Conservation (phyloP, 2,329 filamentous ascomycete species). For the Curvularia sp. region DNA sequence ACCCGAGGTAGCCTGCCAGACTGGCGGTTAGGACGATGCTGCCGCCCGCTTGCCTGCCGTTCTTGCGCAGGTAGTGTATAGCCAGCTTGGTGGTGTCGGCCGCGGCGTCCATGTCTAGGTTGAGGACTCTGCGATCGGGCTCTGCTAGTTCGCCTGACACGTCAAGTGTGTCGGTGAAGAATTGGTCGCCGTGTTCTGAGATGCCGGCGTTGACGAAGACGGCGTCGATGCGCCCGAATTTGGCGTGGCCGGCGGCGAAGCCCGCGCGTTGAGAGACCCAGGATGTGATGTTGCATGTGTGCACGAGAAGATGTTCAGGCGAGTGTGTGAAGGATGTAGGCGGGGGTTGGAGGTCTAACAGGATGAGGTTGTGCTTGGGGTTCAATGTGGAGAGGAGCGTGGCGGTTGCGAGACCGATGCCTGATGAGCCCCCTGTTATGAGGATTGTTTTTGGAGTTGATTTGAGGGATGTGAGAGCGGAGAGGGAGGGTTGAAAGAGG, state of each 20-base stretch:
- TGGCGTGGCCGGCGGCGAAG: constrained; percentile 52
- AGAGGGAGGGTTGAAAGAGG: constrained; percentile 34
- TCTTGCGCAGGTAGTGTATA: constrained; percentile 56
- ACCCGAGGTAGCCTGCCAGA: constrained; percentile 59
- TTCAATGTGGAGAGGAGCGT: constrained; percentile 50
- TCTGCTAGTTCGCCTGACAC: constrained; percentile 53
- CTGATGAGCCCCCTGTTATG: constrained; percentile 53
- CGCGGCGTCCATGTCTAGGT: constrained; percentile 58
- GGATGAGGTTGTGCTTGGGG: constrained; percentile 51
- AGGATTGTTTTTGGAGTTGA: constrained; percentile 44
- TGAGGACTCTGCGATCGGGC: constrained; percentile 56
- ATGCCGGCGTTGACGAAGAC: constrained; percentile 62
- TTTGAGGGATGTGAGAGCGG: constrained; percentile 31
- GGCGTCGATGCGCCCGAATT: constrained; percentile 55
- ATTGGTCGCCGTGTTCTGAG: constrained; percentile 58
- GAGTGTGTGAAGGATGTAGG: constrained; percentile 44
- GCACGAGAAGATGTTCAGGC: constrained; percentile 41
- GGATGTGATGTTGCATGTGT: constrained; percentile 56
- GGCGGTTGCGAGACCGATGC: constrained; percentile 54
- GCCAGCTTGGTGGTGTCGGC: constrained; percentile 58
- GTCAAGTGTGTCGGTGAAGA: constrained; percentile 58
- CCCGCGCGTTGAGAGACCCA: constrained; percentile 56
- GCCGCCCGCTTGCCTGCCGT: constrained; percentile 47
- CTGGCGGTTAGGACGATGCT: constrained; percentile 59
- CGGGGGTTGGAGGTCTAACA: constrained; percentile 51